These are phyloP conservation scores for Moricandia moricandioides DNA, from an alignment of 345 rosid genomes.

Conservation along the genomic window DNA sequence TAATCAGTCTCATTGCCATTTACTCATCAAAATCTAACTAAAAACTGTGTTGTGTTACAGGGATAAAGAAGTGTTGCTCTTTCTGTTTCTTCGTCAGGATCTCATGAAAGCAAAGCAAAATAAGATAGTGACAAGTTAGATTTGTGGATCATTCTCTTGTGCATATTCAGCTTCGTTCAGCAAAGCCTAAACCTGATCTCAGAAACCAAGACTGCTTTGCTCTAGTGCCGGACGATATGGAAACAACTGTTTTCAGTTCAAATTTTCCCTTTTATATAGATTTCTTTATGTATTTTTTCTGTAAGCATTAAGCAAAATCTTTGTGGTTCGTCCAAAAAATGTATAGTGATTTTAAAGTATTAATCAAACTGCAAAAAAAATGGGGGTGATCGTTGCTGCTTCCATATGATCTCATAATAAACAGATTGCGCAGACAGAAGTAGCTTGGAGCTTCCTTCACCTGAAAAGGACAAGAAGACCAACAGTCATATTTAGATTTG, in stretches of 20 bases:
- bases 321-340: constrained; percentile 1
- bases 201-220: constrained; percentile 2
- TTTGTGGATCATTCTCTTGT: constrained; percentile 6
- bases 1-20: constrained; percentile 9
- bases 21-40: not conserved
- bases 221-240: not conserved
- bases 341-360: constrained; percentile 26
- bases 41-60: not conserved
- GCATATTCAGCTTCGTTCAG: constrained; percentile 10
- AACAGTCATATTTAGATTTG: too few species aligned
- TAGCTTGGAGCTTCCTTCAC: too few species aligned
- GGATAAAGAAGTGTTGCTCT: constrained; percentile 1
- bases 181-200: constrained; percentile 3
- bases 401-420: not conserved
- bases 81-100: not conserved
- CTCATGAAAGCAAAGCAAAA: not conserved
- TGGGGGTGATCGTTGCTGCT: not conserved
- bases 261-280: not conserved
- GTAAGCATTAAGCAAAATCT: constrained; percentile 21
- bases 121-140: not conserved
- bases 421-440: not conserved
- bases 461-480: too few species aligned
- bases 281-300: constrained; percentile 5
- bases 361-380: not conserved
- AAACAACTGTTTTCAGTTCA: not conserved